These are phyloP conservation scores for Diaporthe velutina DNA, from an alignment of 2,329 filamentous ascomycete species.

Conservation along the genomic window DNA sequence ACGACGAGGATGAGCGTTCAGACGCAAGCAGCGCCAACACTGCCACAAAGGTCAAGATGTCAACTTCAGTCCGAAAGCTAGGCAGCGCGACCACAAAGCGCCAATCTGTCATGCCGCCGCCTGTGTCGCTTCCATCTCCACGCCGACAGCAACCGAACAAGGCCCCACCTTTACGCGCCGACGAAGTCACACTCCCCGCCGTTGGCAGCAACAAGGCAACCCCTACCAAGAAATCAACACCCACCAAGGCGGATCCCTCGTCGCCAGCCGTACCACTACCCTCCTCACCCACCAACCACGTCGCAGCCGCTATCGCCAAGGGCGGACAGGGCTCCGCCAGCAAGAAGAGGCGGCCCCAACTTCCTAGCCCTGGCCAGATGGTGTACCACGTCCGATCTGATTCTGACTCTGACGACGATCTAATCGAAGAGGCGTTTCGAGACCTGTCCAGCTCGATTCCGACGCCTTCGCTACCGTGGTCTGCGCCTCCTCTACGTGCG, in stretches of 20 bases:
- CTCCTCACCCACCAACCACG: slow-evolving; percentile 33
- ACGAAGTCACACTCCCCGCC: background rate
- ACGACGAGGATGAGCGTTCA: slow-evolving; percentile 11
- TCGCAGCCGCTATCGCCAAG: slow-evolving; percentile 32
- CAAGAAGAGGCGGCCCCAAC: background rate
- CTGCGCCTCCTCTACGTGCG: slow-evolving; percentile 31
- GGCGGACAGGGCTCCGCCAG: background rate
- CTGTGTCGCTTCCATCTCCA: background rate
- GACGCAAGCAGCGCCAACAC: background rate
- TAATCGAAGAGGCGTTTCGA: slow-evolving; percentile 23
- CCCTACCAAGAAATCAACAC: background rate
- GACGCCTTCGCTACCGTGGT: slow-evolving; percentile 30
- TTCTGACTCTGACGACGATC: background rate
- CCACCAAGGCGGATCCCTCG: background rate
- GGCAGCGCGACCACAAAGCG: slow-evolving; percentile 12
- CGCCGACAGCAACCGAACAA: background rate
- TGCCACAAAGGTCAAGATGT: background rate
- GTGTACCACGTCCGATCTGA: slow-evolving; percentile 16
- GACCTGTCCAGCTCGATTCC: background rate
- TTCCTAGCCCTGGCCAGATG: background rate
- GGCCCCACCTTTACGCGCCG: background rate
- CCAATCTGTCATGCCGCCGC: background rate
- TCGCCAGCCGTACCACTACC: slow-evolving; percentile 3
- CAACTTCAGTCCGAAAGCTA: slow-evolving; percentile 27
- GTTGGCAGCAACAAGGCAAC: slow-evolving; percentile 4